Base-by-base conservation (phyloP, 306 rosid genomes). In the Cucurbita pepo region DNA sequence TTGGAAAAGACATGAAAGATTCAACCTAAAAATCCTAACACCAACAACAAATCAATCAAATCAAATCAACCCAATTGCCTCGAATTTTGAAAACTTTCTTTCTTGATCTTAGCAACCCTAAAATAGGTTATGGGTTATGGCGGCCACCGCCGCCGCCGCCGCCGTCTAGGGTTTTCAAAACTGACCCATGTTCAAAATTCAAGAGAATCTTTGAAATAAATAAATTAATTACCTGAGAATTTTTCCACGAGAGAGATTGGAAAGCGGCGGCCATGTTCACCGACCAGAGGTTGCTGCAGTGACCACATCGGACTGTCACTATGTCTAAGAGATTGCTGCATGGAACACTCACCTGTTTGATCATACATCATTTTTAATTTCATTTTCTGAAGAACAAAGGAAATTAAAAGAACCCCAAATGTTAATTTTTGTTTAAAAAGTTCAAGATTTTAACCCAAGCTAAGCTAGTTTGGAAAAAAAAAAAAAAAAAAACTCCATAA, bases 251-350 rank as follows among this genome's bases (percentile, higher is more conserved):
- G 70, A 88, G 85, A 56, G 97, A 85, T 80, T 91, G 97, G 78
- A 91, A 86, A 62, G 99, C 96, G 5, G 97, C 97, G 54, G 97
- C 97, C 99, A 95, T 95, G 76, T 95, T 95, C 78, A 95, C 97
- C 63, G 99, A 89, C 99, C 96, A 95, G n/a, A 95, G 90, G 83
- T 95, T 95, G 77, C 90, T 88, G 88, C 99, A 95, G 90, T 91
- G 99, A 21, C 99, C 99, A 72, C 99, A 95, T 85, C 99, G 91
- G 76, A 95, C 97, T 63, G 99, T 95, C 84, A 95, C 99, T 10
- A 89, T 91, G 89, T 95, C 99, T 67, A 88, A 82, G 40, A 95
- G 79, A 82, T 84, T 89, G 75, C 86, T 89, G 97, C 95, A 95
- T 91, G 99, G 99, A 89, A 95, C 99, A 77, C 99, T 95, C 86